These are phyloP conservation scores for Suillus weaverae DNA, from an alignment of 768 basidiomycete species.

Conservation along the genomic window DNA sequence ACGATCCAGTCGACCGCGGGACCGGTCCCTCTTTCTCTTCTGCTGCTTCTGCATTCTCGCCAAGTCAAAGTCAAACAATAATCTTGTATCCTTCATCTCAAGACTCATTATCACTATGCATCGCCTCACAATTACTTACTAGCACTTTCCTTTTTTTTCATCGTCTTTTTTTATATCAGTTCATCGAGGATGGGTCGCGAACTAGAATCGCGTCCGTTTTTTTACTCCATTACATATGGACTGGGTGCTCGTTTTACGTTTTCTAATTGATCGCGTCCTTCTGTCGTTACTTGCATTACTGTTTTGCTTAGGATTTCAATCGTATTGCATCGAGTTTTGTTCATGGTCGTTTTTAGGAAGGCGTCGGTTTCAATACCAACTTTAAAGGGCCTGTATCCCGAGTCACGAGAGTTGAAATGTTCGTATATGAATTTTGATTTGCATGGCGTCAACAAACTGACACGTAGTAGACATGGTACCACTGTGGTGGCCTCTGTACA, in stretches of 20 bases:
- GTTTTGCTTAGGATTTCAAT: constrained; percentile 16
- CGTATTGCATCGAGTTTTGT: too few species aligned
- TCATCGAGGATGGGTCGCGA: constrained; percentile 20
- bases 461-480: too few species aligned
- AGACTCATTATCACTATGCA: constrained; percentile 33
- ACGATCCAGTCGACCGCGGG: constrained; percentile 14
- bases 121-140: constrained; percentile 20
- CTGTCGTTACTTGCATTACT: constrained; percentile 34
- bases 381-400: too few species aligned
- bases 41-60: neutral
- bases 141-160: constrained; percentile 15
- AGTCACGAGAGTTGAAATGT: too few species aligned
- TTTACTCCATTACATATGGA: constrained; percentile 23
- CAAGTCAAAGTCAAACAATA: constrained; percentile 17
- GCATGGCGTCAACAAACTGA: too few species aligned
- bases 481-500: too few species aligned
- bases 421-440: too few species aligned
- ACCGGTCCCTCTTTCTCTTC: constrained; percentile 21
- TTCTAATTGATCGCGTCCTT: constrained; percentile 26
- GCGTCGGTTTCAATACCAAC: too few species aligned
- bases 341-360: too few species aligned
- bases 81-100: constrained; percentile 24
- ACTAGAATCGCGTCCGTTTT: constrained; percentile 22
- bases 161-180: constrained; percentile 10
- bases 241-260: constrained; percentile 25